Conservation (phyloP, 768 basidiomycete genomes). For the Termitomyces titanicus region DNA sequence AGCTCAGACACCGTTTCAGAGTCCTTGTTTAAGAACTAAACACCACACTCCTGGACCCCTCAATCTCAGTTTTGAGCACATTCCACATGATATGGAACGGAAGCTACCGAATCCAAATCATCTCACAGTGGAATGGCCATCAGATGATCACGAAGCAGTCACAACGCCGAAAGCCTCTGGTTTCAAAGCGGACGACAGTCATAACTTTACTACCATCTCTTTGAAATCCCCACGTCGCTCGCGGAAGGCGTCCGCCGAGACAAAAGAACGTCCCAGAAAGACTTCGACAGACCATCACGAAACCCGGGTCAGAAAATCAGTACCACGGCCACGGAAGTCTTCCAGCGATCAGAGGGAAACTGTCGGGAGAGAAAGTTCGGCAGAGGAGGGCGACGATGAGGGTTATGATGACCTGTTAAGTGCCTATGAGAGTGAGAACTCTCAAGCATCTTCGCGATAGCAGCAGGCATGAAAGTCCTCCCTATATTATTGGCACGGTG, state of each 20-base stretch:
- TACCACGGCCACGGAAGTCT: constrained; percentile 40
- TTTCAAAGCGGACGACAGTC: constrained; percentile 37
- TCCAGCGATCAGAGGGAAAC: constrained; percentile 40
- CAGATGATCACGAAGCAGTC: constrained; percentile 43
- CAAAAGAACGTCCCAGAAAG: constrained; percentile 27
- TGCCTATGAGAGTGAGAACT: constrained; percentile 74
- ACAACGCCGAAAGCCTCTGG: constrained; percentile 55
- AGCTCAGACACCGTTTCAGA: constrained; percentile 30
- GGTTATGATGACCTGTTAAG: constrained; percentile 75
- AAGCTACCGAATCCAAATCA: constrained; percentile 42
- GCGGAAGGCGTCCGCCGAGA: constrained; percentile 40
- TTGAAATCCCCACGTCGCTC: constrained; percentile 27
- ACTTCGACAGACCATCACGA: constrained; percentile 30
- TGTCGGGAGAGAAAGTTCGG: constrained; percentile 54
- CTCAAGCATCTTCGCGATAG: constrained; percentile 8
- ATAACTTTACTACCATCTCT: constrained; percentile 24
- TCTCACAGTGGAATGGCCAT: constrained; percentile 50
- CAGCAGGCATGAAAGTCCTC: background rate
- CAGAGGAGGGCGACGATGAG: constrained; percentile 76
- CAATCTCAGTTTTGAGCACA: constrained; percentile 44
- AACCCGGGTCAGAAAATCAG: constrained; percentile 39
- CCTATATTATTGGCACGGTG: background rate
- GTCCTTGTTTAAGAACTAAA: constrained; percentile 50
- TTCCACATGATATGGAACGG: constrained; percentile 24
- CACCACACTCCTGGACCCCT: constrained; percentile 43